phyloP scores from a whole-genome alignment of 2,329 filamentous ascomycete species.

The Cladobotryum mycophilum region DNA sequence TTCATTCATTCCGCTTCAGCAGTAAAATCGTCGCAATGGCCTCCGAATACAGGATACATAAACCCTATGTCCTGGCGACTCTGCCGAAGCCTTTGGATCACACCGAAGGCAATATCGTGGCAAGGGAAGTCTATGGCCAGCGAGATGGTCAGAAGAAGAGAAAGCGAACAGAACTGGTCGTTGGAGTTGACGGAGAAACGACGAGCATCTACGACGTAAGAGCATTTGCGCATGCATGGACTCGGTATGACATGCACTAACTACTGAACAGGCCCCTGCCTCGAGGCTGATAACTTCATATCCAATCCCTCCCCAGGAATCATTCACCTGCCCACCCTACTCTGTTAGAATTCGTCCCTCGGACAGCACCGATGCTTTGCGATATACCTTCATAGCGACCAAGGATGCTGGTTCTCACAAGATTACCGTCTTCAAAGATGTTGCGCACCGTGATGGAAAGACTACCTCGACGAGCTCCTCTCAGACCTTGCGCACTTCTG shows the following conservation, averaged over 20 bases:
- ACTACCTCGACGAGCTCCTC: conserved; percentile 45
- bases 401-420: conserved; percentile 41
- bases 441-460: conserved; percentile 44
- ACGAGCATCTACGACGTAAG: conserved; percentile 61
- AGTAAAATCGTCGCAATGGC: conserved; percentile 37
- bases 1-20: background rate
- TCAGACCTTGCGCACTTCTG: conserved; percentile 34
- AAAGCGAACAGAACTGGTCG: conserved; percentile 56
- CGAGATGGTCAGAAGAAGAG: conserved; percentile 52
- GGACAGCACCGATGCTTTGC: conserved; percentile 41
- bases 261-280: conserved; percentile 45
- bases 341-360: conserved; percentile 49
- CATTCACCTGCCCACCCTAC: conserved; percentile 55
- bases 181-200: conserved; percentile 60
- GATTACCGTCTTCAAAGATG: conserved; percentile 55
- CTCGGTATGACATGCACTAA: background rate
- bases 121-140: conserved; percentile 56
- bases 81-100: conserved; percentile 53
- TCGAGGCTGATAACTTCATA: conserved; percentile 60
- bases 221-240: background rate
- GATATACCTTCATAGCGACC: conserved; percentile 58
- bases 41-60: conserved; percentile 55
- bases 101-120: conserved; percentile 45
- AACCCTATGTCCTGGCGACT: conserved; percentile 56
- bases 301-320: conserved; percentile 58